Conservation (phyloP, 805 yeast species). For the Suhomyces tanzawaensis region DNA sequence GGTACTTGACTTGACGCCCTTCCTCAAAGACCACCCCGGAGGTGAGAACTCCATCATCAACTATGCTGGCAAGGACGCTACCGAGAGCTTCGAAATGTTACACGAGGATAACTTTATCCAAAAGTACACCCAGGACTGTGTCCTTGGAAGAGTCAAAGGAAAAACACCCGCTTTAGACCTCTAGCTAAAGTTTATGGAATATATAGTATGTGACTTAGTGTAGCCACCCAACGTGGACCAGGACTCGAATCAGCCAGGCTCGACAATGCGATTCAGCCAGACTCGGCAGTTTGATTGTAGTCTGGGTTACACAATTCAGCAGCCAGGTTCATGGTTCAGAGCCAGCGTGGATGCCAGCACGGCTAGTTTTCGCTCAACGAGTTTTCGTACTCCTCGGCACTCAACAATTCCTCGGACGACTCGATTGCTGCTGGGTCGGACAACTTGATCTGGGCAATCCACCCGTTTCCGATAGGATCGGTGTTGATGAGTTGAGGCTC, state of each 20-base stretch:
- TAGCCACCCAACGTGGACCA: too few species aligned
- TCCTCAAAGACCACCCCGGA: conserved; percentile 54
- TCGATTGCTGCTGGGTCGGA: conserved; percentile 35
- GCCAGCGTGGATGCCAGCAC: neutral
- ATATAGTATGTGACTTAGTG: too few species aligned
- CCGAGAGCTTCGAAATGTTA: conserved; percentile 49
- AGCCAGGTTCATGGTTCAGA: too few species aligned
- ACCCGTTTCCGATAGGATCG: conserved; percentile 93
- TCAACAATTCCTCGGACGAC: conserved; percentile 45
- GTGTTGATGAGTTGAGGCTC: conserved; percentile 76
- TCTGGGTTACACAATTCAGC: too few species aligned
- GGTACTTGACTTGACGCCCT: conserved; percentile 47
- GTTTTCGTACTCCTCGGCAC: conserved; percentile 54
- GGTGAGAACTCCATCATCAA: conserved; percentile 45
- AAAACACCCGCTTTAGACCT: conserved; percentile 38
- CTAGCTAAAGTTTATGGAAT: conserved; percentile 2
- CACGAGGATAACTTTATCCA: conserved; percentile 57
- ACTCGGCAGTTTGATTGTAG: too few species aligned
- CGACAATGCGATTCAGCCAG: too few species aligned
- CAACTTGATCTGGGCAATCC: conserved; percentile 80
- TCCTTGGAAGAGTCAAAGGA: conserved; percentile 53
- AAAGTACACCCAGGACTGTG: conserved; percentile 46
- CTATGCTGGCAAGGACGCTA: conserved; percentile 50
- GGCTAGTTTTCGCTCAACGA: conserved; percentile 48
- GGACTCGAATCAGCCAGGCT: too few species aligned